These are phyloP conservation scores for Collybiopsis luxurians DNA, from an alignment of 768 basidiomycete species.

Conservation along the genomic window DNA sequence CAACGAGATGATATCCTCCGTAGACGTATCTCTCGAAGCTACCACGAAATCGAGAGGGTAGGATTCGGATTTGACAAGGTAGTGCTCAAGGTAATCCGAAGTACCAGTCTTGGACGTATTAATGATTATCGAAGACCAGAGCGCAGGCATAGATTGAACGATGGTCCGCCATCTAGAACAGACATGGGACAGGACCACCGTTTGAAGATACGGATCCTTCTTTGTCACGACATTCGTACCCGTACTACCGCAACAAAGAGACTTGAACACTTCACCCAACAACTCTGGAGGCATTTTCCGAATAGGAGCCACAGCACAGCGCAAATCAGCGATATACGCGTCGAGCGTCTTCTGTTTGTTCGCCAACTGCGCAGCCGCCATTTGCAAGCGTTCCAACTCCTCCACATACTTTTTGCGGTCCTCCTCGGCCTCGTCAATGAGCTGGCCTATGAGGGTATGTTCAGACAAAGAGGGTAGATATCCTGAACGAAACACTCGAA, in stretches of 20 bases:
- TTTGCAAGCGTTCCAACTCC: neutral
- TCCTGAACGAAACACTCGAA: neutral
- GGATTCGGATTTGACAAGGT: neutral
- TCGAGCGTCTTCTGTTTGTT: neutral
- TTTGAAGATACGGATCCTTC: neutral
- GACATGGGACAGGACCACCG: neutral
- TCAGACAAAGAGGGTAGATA: neutral
- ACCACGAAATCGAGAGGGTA: neutral
- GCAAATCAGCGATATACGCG: neutral
- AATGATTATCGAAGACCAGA: neutral
- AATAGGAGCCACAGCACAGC: neutral
- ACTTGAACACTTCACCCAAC: neutral
- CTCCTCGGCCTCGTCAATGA: neutral
- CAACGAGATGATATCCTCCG: neutral
- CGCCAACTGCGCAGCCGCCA: neutral
- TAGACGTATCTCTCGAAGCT: neutral
- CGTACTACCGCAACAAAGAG: neutral
- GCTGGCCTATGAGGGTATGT: neutral
- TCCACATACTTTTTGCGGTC: neutral
- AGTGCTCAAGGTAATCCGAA: neutral
- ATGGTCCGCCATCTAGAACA: neutral
- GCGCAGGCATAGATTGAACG: neutral
- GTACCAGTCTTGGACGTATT: neutral
- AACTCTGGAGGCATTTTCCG: neutral
- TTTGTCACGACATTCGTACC: neutral